phyloP scores from a whole-genome alignment of 805 yeast species.

The Ogataea philodendri region DNA sequence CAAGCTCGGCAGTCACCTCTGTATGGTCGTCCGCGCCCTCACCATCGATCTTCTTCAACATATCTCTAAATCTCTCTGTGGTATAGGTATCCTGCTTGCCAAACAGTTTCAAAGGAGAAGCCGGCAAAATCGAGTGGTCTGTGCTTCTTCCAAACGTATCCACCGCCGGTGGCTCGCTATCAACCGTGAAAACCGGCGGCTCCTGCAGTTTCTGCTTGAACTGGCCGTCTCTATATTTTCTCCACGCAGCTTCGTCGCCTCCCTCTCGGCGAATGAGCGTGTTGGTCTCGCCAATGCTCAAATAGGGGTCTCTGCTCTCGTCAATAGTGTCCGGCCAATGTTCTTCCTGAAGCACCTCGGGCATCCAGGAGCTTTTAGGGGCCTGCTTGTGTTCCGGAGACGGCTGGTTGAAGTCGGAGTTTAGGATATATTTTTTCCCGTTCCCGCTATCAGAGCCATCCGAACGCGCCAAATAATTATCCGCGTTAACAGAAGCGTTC shows the following conservation, averaged over 20 bases:
- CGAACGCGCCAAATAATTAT: neutral
- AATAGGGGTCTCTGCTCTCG: slow-evolving; percentile 18
- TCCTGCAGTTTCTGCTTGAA: slow-evolving; percentile 24
- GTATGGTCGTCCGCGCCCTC: slow-evolving; percentile 24
- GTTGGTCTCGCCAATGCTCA: slow-evolving; percentile 21
- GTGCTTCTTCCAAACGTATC: slow-evolving; percentile 33
- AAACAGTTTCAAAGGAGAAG: slow-evolving; percentile 34
- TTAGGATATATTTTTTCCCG: slow-evolving; percentile 18
- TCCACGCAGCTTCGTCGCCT: slow-evolving; percentile 31
- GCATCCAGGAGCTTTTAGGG: slow-evolving; percentile 24
- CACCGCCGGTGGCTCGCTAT: slow-evolving; percentile 20
- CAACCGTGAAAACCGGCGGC: slow-evolving; percentile 18
- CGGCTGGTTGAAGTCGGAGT: slow-evolving; percentile 19
- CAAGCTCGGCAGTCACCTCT: slow-evolving; percentile 20
- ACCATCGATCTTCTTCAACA: slow-evolving; percentile 24
- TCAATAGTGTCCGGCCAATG: slow-evolving; percentile 27
- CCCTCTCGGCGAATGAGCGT: slow-evolving; percentile 26
- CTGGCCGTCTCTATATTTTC: slow-evolving; percentile 25
- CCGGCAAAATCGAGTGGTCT: slow-evolving; percentile 27
- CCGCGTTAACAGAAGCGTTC: neutral
- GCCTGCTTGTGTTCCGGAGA: slow-evolving; percentile 17
- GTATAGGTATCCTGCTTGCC: slow-evolving; percentile 34
- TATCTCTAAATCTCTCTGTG: slow-evolving; percentile 27
- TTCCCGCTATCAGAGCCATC: neutral
- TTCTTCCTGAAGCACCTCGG: slow-evolving; percentile 26